Conservation (phyloP, 306 rosid genomes). For the Gleditsia sinensis region DNA sequence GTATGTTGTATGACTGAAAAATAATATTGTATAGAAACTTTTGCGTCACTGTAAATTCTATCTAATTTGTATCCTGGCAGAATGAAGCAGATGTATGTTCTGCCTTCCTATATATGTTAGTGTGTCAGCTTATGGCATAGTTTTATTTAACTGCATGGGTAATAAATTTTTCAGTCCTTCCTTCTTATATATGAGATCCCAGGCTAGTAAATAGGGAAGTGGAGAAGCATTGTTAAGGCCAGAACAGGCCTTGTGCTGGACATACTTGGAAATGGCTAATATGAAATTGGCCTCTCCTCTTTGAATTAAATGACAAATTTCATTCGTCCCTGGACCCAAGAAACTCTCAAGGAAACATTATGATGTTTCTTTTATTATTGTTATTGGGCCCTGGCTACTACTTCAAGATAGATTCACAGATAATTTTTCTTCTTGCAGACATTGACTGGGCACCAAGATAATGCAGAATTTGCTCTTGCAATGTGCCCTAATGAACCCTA, state of each 20-base stretch:
- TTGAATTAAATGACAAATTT: constrained; percentile 6
- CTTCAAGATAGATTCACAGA: constrained; percentile 1
- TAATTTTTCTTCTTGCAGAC: constrained; percentile 51
- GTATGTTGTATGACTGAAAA: constrained; percentile 40
- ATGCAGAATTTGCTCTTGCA: constrained; percentile 99
- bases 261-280: neutral
- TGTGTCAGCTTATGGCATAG: neutral
- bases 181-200: neutral
- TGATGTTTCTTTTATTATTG: neutral
- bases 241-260: neutral
- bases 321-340: neutral
- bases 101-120: neutral
- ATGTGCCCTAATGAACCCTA: constrained; percentile 99
- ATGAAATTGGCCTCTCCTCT: constrained; percentile 2
- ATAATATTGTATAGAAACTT: neutral
- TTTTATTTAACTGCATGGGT: neutral
- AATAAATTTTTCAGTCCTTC: neutral
- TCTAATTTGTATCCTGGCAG: constrained; percentile 6
- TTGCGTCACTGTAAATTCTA: neutral
- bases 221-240: neutral
- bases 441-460: constrained; percentile 97
- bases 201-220: constrained; percentile 11
- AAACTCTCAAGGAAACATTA: neutral
- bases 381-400: constrained; percentile 7
- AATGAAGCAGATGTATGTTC: constrained; percentile 10